phyloP scores from a whole-genome alignment of 164 flowering plant species.

The Vitis amurensis region DNA sequence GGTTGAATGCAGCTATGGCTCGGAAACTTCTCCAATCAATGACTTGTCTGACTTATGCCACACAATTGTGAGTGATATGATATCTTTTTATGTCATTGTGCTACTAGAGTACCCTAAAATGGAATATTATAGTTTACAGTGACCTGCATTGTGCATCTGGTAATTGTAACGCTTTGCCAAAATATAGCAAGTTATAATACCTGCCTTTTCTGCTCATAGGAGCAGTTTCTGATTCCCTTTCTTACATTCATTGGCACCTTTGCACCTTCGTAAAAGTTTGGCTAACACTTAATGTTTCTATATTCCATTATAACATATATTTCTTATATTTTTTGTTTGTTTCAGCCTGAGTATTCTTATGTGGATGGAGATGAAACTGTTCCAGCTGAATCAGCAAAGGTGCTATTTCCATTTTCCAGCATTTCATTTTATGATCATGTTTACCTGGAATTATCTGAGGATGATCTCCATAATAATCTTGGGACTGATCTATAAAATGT shows the following conservation, averaged over 20 bases:
- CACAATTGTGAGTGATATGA: constrained; percentile 48
- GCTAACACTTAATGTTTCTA: too few relatives aligned
- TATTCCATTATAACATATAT: background rate
- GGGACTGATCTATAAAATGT: background rate
- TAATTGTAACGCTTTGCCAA: too few relatives aligned
- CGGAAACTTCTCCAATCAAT: constrained; percentile 64
- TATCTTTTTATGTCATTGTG: background rate
- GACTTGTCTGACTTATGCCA: constrained; percentile 75
- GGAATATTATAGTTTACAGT: background rate
- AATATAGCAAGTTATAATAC: too few relatives aligned
- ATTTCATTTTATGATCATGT: background rate
- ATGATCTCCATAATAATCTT: background rate
- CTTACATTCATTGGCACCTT: too few relatives aligned
- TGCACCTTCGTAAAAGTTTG: too few relatives aligned
- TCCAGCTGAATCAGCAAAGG: constrained; percentile 87
- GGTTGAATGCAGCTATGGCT: constrained; percentile 64
- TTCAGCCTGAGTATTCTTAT: constrained; percentile 74
- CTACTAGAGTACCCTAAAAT: background rate
- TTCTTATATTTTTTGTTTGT: constrained; percentile 8
- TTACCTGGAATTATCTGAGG: constrained; percentile 1
- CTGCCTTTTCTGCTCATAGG: background rate
- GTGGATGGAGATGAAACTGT: constrained; percentile 97
- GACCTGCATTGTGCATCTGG: too few relatives aligned
- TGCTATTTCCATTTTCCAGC: constrained; percentile 10
- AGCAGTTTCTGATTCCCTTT: background rate